phyloP scores from a whole-genome alignment of 495 filamentous ascomycete species.

The Neurospora sp. region DNA sequence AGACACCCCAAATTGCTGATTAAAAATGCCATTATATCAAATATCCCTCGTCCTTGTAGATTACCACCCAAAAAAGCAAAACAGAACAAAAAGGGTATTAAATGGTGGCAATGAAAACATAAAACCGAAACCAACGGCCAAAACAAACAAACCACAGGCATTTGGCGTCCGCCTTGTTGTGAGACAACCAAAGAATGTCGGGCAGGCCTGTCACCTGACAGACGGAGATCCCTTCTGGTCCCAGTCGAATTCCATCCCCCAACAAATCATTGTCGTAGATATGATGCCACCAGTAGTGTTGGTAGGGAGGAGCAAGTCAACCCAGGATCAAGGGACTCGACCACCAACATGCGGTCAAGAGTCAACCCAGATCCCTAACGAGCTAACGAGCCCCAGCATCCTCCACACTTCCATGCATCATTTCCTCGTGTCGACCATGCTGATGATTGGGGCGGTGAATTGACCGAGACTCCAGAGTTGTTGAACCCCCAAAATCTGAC shows the following conservation, averaged over 20 bases:
- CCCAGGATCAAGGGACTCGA: not conserved
- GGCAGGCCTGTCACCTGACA: not conserved
- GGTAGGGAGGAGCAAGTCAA: not conserved
- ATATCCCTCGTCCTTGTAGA: not conserved
- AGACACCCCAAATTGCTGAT: not conserved
- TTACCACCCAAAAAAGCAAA: not conserved
- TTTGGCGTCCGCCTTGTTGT: not conserved
- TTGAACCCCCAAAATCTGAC: not conserved
- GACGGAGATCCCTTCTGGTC: not conserved
- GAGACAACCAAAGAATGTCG: not conserved
- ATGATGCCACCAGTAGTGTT: not conserved
- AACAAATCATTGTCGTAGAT: not conserved
- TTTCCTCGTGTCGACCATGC: not conserved
- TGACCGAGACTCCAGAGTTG: not conserved
- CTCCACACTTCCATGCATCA: not conserved
- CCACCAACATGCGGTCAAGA: not conserved
- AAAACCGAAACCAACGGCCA: not conserved
- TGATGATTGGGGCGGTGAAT: not conserved
- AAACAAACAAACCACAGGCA: not conserved
- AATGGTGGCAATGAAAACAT: not conserved
- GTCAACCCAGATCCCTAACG: not conserved
- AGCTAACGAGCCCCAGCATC: not conserved
- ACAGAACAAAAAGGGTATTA: not conserved
- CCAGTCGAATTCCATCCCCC: not conserved
- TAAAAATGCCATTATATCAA: not conserved